Conservation (phyloP, 2,329 filamentous ascomycete species). For the Talaromyces sp. region DNA sequence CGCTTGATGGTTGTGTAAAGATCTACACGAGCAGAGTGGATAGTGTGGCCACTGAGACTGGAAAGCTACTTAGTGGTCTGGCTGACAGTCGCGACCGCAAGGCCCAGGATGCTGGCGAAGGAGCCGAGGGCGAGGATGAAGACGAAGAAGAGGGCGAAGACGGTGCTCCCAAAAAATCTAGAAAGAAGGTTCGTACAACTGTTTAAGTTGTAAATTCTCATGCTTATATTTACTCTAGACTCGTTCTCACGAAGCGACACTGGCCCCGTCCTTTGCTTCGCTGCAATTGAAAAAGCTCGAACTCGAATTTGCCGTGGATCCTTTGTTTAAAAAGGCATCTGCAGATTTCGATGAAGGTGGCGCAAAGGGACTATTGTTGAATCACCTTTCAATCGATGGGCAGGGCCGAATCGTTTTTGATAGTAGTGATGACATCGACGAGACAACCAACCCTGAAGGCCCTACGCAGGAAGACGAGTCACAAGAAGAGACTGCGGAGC, state of each 20-base stretch:
- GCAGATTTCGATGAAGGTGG: conserved; percentile 98
- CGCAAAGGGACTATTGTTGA: conserved; percentile 88
- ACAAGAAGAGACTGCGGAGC: conserved; percentile 39
- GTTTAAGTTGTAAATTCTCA: background rate
- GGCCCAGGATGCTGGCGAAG: conserved; percentile 56
- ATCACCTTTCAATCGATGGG: conserved; percentile 92
- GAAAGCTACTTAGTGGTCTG: conserved; percentile 86
- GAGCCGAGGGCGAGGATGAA: conserved; percentile 58
- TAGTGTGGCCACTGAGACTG: conserved; percentile 95
- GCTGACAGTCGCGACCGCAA: conserved; percentile 72
- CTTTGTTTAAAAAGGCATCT: conserved; percentile 97
- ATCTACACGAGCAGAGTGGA: conserved; percentile 98
- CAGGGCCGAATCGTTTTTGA: conserved; percentile 95
- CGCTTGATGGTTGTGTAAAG: conserved; percentile 95
- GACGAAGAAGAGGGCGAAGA: conserved; percentile 49
- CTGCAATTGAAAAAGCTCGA: conserved; percentile 96
- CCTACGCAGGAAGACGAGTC: conserved; percentile 26
- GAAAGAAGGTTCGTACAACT: conserved; percentile 58
- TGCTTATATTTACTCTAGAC: conserved; percentile 36
- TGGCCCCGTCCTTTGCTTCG: conserved; percentile 81
- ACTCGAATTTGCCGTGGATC: conserved; percentile 91
- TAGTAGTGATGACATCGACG: conserved; percentile 79
- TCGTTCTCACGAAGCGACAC: conserved; percentile 84
- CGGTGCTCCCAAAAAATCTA: conserved; percentile 48
- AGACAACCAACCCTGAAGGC: conserved; percentile 39